These are phyloP conservation scores for Talaromyces rugulosus DNA, from an alignment of 2,329 filamentous ascomycete species.

Conservation along the genomic window DNA sequence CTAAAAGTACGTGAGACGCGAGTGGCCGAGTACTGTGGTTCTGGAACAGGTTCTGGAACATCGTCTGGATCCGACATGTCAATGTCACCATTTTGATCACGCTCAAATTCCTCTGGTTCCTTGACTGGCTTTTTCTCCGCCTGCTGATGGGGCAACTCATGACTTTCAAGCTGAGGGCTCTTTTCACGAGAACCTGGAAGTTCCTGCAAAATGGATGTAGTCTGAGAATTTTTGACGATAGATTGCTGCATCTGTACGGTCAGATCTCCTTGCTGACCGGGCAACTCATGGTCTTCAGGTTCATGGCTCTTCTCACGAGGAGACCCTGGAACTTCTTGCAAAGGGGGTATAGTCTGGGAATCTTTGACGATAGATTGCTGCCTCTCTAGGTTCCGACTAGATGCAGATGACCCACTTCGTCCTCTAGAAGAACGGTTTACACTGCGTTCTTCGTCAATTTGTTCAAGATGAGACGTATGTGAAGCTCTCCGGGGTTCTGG, in stretches of 20 bases:
- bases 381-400: neutral
- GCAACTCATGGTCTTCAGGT: too few relatives aligned
- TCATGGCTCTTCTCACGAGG: neutral
- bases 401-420: neutral
- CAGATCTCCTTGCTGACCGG: too few relatives aligned
- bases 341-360: neutral
- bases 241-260: neutral
- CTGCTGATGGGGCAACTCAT: neutral
- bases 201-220: neutral
- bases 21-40: neutral
- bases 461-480: neutral
- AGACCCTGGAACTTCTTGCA: neutral
- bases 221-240: neutral
- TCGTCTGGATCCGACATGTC: neutral
- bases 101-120: neutral
- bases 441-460: neutral
- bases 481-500: slow-evolving; percentile 13
- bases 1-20: too few relatives aligned
- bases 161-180: neutral
- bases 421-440: neutral
- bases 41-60: neutral
- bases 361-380: neutral
- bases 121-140: neutral
- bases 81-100: neutral
- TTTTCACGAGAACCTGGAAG: neutral